These are phyloP conservation scores for Diaporthe citrichinensis DNA, from an alignment of 2,329 filamentous ascomycete species.

Conservation along the genomic window DNA sequence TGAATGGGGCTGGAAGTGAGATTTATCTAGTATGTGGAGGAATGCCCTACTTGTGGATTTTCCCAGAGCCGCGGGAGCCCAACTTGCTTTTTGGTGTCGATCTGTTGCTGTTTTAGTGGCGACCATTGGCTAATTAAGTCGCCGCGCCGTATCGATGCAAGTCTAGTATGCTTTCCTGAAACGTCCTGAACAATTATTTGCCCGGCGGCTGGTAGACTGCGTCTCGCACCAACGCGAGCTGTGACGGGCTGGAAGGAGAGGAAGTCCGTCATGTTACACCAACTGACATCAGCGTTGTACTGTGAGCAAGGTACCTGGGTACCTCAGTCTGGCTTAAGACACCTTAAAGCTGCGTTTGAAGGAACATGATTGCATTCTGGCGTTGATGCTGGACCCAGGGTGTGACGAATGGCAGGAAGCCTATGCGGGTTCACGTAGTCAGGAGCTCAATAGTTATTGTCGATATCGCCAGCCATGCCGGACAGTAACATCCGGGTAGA, in stretches of 20 bases:
- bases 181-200: not conserved
- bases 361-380: not conserved
- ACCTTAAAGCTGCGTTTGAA: not conserved
- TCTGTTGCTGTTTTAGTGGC: not conserved
- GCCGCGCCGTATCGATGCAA: not conserved
- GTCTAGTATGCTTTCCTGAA: constrained; percentile 4
- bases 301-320: not conserved
- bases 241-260: not conserved
- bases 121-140: not conserved
- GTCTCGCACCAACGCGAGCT: constrained; percentile 3
- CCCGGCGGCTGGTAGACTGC: not conserved
- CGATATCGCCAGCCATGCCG: not conserved
- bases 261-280: not conserved
- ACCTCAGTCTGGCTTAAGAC: not conserved
- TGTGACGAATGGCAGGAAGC: not conserved
- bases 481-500: constrained; percentile 8
- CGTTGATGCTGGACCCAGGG: not conserved
- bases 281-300: not conserved
- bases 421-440: not conserved
- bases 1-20: not conserved
- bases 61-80: not conserved
- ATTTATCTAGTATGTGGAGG: not conserved
- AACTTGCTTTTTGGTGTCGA: constrained; percentile 8
- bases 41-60: constrained; percentile 21
- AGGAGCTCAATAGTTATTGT: not conserved